phyloP scores from a whole-genome alignment of 345 rosid genomes.

The Isatis tinctoria region DNA sequence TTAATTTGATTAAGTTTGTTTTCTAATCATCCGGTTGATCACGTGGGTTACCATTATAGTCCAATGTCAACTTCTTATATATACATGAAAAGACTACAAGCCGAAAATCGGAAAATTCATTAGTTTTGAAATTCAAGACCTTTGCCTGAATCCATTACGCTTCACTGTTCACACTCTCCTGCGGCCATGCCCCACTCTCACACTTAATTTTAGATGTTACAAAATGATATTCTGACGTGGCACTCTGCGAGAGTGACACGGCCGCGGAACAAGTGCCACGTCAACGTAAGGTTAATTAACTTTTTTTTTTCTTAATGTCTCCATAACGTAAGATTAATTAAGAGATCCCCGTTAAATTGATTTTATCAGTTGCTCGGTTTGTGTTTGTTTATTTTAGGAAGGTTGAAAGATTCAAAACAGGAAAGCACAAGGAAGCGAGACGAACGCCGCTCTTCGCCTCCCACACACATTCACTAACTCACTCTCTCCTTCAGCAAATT shows the following conservation, averaged over 20 bases:
- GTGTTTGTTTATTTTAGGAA: not conserved
- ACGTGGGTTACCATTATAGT: not conserved
- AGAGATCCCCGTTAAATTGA: not conserved
- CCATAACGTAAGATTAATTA: not conserved
- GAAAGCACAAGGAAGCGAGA: not conserved
- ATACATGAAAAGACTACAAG: not conserved
- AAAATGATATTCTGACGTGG: not conserved
- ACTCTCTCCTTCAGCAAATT: not conserved
- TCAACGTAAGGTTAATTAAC: not conserved
- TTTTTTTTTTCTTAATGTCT: not conserved
- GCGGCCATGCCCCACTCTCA: no score
- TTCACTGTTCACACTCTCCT: no score
- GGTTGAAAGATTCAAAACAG: slow-evolving; percentile 8
- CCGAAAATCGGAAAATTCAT: not conserved
- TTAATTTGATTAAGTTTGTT: not conserved
- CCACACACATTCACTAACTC: not conserved
- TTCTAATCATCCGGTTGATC: not conserved
- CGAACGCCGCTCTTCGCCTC: slow-evolving; percentile 1
- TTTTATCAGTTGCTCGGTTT: not conserved
- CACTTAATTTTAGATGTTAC: no score
- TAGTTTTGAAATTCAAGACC: no score
- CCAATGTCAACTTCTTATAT: not conserved
- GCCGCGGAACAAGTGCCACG: not conserved
- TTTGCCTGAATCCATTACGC: no score
- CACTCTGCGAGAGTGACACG: not conserved